These are phyloP conservation scores for Populus hybrid DNA, from an alignment of 441 rosid genomes.

Conservation along the genomic window DNA sequence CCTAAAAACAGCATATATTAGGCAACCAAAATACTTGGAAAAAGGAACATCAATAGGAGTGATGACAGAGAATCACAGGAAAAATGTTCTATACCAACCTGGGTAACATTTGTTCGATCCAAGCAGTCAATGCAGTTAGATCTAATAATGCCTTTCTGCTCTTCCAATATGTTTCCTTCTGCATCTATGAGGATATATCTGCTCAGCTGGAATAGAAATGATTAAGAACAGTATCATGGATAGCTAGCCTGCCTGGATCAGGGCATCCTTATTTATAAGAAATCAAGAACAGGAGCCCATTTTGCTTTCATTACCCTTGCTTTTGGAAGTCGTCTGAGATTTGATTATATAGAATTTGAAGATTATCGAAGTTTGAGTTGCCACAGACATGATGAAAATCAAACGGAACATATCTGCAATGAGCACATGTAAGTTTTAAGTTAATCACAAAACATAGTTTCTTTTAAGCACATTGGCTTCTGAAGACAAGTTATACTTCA, in stretches of 20 bases:
- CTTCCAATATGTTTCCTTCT: conserved; percentile 63
- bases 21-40: conserved; percentile 22
- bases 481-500: background rate
- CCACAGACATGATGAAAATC: conserved; percentile 89
- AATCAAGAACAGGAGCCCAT: conserved; percentile 7
- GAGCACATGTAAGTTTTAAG: conserved; percentile 15
- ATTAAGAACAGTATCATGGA: conserved; percentile 42
- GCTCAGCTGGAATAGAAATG: conserved; percentile 66
- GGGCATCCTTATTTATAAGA: conserved; percentile 23
- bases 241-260: conserved; percentile 36
- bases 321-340: conserved; percentile 67
- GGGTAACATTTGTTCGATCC: conserved; percentile 97
- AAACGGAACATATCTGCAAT: conserved; percentile 73
- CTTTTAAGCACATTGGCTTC: background rate
- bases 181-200: conserved; percentile 77
- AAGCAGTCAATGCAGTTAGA: conserved; percentile 97
- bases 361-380: conserved; percentile 74
- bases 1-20: conserved; percentile 7
- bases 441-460: conserved; percentile 4
- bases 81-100: conserved; percentile 44
- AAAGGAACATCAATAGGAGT: background rate
- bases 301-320: conserved; percentile 69
- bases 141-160: conserved; percentile 89
- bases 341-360: conserved; percentile 67
- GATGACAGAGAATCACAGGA: background rate